A percentile compares a stretch with the other conserved stretches of the same genome.
Evolutionary conservation across 768 basidiomycete genomes (phyloP).

Genomic region (Hydnomerulius pinastri): DNA sequence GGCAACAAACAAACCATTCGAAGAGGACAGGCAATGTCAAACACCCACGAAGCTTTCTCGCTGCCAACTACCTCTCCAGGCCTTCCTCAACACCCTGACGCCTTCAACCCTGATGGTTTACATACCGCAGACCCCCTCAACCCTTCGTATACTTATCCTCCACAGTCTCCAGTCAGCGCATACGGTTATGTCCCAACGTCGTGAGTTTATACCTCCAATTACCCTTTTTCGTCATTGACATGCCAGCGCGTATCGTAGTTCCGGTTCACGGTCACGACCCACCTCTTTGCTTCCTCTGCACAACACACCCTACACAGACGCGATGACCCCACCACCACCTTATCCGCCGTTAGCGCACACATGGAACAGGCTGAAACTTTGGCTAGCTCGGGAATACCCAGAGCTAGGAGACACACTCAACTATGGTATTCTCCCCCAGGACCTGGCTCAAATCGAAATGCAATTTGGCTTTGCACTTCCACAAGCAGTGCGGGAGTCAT

Average conservation of each 20-base stretch:
- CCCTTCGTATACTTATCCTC: constrained; percentile 77
- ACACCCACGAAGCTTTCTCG: constrained; percentile 88
- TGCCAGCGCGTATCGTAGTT: constrained; percentile 7
- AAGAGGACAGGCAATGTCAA: constrained; percentile 68
- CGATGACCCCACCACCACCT: constrained; percentile 35
- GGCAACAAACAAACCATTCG: constrained; percentile 49
- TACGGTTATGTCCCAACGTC: constrained; percentile 65
- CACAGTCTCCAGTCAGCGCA: constrained; percentile 50
- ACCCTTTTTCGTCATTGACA: constrained; percentile 1
- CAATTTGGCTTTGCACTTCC: constrained; percentile 86
- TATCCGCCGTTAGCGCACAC: constrained; percentile 84
- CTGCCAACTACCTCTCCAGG: constrained; percentile 74
- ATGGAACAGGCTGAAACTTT: constrained; percentile 81
- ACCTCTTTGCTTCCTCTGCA: constrained; percentile 70
- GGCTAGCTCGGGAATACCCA: constrained; percentile 85
- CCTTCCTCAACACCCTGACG: constrained; percentile 53
- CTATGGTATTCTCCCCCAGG: constrained; percentile 79
- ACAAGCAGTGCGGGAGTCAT: constrained; percentile 86
- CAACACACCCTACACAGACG: constrained; percentile 48
- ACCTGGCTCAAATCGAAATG: constrained; percentile 80
- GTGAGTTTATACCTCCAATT: constrained; percentile 36
- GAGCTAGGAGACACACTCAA: constrained; percentile 96
- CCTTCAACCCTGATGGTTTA: constrained; percentile 57
- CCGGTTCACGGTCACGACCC: constrained; percentile 47
- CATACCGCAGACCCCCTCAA: constrained; percentile 50